These are phyloP conservation scores for Hypoxylon sp. DNA, from an alignment of 2,329 filamentous ascomycete species.

Conservation along the genomic window DNA sequence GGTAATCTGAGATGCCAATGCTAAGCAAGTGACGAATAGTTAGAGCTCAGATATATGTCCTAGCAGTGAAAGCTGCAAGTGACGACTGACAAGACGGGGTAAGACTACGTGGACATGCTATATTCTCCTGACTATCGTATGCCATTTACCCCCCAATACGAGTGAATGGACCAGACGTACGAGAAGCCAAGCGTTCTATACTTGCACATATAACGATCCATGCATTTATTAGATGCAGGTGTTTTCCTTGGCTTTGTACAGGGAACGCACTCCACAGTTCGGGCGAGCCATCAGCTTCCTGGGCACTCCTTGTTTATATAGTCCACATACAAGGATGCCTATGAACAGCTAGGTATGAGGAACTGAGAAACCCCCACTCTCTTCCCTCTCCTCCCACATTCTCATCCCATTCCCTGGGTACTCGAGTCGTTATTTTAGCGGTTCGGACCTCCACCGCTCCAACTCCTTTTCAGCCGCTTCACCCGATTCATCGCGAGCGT, in stretches of 20 bases:
- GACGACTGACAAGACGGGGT: slow-evolving; percentile 16
- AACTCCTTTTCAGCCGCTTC: slow-evolving; percentile 44
- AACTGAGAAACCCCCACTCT: slow-evolving; percentile 42
- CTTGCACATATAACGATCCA: slow-evolving; percentile 35
- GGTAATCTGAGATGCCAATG: slow-evolving; percentile 6
- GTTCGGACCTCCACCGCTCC: slow-evolving; percentile 31
- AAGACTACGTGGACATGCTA: slow-evolving; percentile 32
- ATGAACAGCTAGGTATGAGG: not conserved
- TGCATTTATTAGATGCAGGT: slow-evolving; percentile 45
- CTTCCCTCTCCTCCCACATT: slow-evolving; percentile 41
- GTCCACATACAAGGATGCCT: not conserved
- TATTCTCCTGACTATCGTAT: slow-evolving; percentile 28
- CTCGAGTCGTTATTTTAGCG: slow-evolving; percentile 36
- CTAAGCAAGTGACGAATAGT: slow-evolving; percentile 9
- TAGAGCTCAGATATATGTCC: slow-evolving; percentile 9
- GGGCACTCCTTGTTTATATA: slow-evolving; percentile 19
- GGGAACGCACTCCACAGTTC: slow-evolving; percentile 40
- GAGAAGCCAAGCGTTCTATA: slow-evolving; percentile 20
- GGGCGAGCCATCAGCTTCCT: slow-evolving; percentile 35
- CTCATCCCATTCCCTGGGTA: slow-evolving; percentile 38
- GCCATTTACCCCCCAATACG: slow-evolving; percentile 12
- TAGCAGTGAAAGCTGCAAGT: slow-evolving; percentile 11
- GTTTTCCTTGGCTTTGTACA: slow-evolving; percentile 38
- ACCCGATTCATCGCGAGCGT: slow-evolving; percentile 33
- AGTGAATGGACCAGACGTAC: slow-evolving; percentile 11